These are phyloP conservation scores for Angomonas deanei DNA, from an alignment of 208 protist genomes.

Conservation along the genomic window DNA sequence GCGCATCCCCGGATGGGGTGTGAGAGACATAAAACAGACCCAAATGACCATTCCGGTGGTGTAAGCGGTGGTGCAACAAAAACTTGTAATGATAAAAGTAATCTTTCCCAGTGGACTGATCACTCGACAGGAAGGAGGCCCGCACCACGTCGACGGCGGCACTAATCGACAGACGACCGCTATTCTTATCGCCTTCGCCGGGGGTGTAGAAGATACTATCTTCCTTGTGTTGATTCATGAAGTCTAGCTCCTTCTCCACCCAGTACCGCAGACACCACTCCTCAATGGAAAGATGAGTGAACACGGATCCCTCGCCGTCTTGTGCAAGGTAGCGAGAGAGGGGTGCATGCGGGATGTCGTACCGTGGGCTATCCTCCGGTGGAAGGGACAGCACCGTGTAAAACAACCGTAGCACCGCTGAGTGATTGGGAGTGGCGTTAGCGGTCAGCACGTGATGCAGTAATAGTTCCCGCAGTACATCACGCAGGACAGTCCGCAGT, in stretches of 20 bases:
- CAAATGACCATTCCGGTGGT: not conserved
- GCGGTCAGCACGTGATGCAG: too few species aligned
- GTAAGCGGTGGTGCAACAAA: not conserved
- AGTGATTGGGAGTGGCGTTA: not conserved
- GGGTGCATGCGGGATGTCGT: not conserved
- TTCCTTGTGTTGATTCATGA: not conserved
- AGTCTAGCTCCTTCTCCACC: not conserved
- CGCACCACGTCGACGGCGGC: not conserved
- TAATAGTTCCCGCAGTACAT: not conserved
- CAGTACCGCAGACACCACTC: slow-evolving; percentile 5
- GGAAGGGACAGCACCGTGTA: not conserved
- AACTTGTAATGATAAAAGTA: not conserved
- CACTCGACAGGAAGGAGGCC: not conserved
- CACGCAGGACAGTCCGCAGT: not conserved
- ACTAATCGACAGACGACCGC: not conserved
- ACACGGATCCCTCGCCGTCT: not conserved
- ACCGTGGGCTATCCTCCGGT: not conserved
- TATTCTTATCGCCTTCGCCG: not conserved
- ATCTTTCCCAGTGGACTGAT: not conserved
- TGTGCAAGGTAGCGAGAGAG: not conserved
- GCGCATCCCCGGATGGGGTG: not conserved
- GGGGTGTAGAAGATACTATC: not conserved
- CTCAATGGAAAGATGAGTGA: not conserved
- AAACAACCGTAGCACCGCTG: not conserved
- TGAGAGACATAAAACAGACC: not conserved